Percentiles rank a stretch among this genome's conserved stretches.
Conservation (phyloP, 192 early-diverging fungal species). For the Coemansia sp. region DNA sequence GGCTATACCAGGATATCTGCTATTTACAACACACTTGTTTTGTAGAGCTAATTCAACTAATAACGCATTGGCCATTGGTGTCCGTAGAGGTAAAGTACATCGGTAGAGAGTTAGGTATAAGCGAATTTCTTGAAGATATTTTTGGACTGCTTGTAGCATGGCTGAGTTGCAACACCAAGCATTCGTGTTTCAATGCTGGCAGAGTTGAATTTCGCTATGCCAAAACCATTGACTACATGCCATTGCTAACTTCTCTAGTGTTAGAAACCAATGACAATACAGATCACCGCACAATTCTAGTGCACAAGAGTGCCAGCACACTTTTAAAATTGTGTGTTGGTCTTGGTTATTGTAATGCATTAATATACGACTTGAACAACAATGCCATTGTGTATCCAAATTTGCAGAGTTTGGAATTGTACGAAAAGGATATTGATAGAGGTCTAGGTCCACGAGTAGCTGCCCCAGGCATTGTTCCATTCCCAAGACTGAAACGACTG, state of each 20-base stretch:
- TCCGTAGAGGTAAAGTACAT: background rate
- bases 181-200: background rate
- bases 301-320: background rate
- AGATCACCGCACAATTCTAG: background rate
- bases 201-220: background rate
- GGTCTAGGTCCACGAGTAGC: background rate
- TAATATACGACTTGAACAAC: background rate
- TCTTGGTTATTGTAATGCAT: background rate
- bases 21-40: background rate
- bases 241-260: background rate
- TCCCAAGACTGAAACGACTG: background rate
- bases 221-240: background rate
- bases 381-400: slow-evolving; percentile 1
- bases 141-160: background rate
- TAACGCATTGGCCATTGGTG: background rate
- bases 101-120: background rate
- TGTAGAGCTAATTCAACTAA: background rate
- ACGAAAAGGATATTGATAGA: background rate
- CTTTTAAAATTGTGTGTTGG: background rate
- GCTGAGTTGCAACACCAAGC: background rate
- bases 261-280: background rate
- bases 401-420: slow-evolving; percentile 2
- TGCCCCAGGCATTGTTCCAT: slow-evolving; percentile 3
- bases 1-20: background rate
- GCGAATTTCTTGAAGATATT: background rate